Evolutionary conservation across 2,329 filamentous ascomycete species (phyloP), one percentile per base, ranked within the genome.

Genomic region (Aspergillus pseudoviridinutans): DNA sequence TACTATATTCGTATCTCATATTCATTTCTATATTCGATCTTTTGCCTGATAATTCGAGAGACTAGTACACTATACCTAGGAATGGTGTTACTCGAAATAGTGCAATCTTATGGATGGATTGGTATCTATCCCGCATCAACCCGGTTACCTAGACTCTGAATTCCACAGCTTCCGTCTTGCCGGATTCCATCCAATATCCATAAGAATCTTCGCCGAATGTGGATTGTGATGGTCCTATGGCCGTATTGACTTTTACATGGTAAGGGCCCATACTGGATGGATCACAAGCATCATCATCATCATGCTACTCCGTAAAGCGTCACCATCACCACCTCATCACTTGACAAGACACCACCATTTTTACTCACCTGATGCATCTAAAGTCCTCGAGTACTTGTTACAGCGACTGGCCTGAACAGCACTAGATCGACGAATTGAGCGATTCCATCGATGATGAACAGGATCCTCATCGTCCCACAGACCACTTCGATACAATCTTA

Each of bases 31-130:
- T 38, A 38, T 38, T 38, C 14, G 14, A 29, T 4, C 9, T 29
- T 29, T 29, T 12, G 28, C 28, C 32, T 3, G 14, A 38, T 14
- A 17, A 17, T 14, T 17, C 14, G 6, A 38, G 32, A 38, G 14
- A 17, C 14, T 38, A 17, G 14, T 38, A 17, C 6, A 17, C 14
- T 38, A 17, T 35, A 6, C 17, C 32, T 17, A 6, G 14, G 5
- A 9, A 47, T 9, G 22, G 44, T 47, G 20, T 27, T 47, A 25
- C 22, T 47, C 12, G 20, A 50, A 29, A 50, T 38, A 38, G 32
- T 28, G 44, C 51, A 24, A 42, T 52, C 29, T 28, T 56, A 56
- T 56, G 54, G 54, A 56, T 56, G 54, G 50, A 56, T 56, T 50
- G 12, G 32, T 35, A 50, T 50, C 54, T 42, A 53, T 50, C 54